phyloP scores from a whole-genome alignment of 805 yeast species.

The Saccharomycopsis schoenii region DNA sequence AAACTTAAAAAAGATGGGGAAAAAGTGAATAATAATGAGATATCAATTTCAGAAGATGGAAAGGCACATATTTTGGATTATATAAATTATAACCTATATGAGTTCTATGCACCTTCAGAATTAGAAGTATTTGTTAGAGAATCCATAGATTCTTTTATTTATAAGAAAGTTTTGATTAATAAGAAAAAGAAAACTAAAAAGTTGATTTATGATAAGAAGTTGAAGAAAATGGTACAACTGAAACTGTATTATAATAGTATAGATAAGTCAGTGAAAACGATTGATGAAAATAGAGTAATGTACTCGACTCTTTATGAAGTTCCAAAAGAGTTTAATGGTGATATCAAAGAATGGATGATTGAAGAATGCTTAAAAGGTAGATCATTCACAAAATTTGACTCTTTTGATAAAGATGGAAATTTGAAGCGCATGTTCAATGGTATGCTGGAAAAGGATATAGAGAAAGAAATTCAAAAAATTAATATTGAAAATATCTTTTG shows the following conservation, averaged over 20 bases:
- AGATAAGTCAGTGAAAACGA: background rate
- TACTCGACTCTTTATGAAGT: constrained; percentile 1
- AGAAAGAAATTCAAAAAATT: constrained; percentile 7
- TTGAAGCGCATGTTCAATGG: background rate
- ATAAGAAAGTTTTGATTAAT: constrained; percentile 1
- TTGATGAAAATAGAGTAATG: constrained; percentile 2
- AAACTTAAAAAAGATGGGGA: constrained; percentile 17
- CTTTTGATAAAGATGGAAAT: background rate
- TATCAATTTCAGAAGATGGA: background rate
- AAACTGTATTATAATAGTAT: background rate
- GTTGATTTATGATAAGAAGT: background rate
- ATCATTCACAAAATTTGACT: background rate
- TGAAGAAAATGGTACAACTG: background rate
- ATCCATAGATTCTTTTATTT: constrained; percentile 9
- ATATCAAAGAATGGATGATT: background rate
- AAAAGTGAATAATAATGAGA: background rate
- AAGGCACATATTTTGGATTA: background rate
- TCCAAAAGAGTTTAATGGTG: background rate
- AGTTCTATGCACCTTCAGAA: constrained; percentile 14
- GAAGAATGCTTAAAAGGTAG: background rate
- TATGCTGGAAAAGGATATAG: constrained; percentile 4
- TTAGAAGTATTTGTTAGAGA: constrained; percentile 13
- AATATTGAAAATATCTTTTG: constrained; percentile 9
- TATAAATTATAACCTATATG: constrained; percentile 5
- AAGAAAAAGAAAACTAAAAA: background rate